Evolutionary conservation across 495 filamentous ascomycete species (phyloP), one percentile per base, ranked within the genome.

Genomic region (Mytilinidion resinicola): DNA sequence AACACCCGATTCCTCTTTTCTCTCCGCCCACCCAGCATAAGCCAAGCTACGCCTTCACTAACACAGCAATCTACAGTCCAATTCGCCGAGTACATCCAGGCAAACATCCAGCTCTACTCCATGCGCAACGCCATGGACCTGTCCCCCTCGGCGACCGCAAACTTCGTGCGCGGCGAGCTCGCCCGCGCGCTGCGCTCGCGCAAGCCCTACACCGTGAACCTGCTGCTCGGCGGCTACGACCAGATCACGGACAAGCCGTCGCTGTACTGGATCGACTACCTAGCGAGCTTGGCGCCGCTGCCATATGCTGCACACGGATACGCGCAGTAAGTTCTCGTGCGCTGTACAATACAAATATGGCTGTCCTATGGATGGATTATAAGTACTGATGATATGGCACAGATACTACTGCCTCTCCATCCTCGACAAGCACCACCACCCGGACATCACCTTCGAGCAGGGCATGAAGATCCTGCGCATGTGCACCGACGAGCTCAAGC

Each of bases 21-120:
- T 17, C 21, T 36, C 46, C 53, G 10, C 11, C 14, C 3, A 12
- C 42, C 20, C 11, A 14, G 11, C 14, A 33, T 43, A 33, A 59
- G 9, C 49, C 46, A 49, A 9, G 21, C 46, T 49, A 49, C 19
- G 11, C 8, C 46, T 30, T 30, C 15, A 1, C 25, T 30, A 30
- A 30, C 25, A 2, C 25, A 2, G 10, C 4, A 12, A 1, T 44
- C 37, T 44, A 61, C 71, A 95, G 93, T 97, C 50, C 93, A 99
- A 84, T 99, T 99, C 73, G 90, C 93, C 67, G 93, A 99, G 78
- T 97, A 90, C 77, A 91, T 97, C 75, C 91, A 96, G 83, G 95
- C 93, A 62, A 97, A 99, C 70, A 85, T 95, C 67, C 88, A 92
- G 73, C 87, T 99, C 69, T 99, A 99, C 75, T 89, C 88, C 62